A percentile compares a stretch with the other conserved stretches of the same genome.
phyloP scores from a whole-genome alignment of 2,329 filamentous ascomycete species.

The Colletotrichum phormii region DNA sequence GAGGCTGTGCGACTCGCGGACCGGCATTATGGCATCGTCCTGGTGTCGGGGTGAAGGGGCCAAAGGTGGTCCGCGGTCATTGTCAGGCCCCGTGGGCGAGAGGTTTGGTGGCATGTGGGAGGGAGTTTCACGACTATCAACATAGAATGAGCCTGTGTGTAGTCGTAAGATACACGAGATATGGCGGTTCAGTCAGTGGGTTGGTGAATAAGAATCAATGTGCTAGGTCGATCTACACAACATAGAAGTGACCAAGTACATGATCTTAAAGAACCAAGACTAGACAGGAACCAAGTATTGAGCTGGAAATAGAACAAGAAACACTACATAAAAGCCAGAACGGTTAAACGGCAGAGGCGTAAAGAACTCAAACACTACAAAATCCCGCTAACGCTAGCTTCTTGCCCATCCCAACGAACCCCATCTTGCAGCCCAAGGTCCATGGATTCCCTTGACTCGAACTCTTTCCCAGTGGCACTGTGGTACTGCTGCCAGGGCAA shows the following conservation, averaged over 20 bases:
- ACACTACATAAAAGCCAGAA: neutral
- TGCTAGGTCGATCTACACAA: neutral
- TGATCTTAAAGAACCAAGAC: neutral
- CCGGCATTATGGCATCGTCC: slow-evolving; percentile 15
- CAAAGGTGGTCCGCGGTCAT: neutral
- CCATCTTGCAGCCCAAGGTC: neutral
- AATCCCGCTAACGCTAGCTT: neutral
- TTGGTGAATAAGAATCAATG: neutral
- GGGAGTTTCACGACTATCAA: neutral
- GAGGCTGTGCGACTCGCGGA: neutral
- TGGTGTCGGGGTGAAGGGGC: neutral
- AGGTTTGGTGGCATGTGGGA: slow-evolving; percentile 1
- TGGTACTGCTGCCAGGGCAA: neutral
- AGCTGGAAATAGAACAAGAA: neutral
- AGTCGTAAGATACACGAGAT: neutral
- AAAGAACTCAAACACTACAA: neutral
- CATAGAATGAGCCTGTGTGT: neutral
- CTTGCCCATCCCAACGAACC: neutral
- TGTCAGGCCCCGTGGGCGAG: neutral
- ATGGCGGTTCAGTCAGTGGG: neutral
- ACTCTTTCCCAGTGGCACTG: neutral
- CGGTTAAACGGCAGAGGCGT: neutral
- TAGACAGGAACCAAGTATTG: neutral
- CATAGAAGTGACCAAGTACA: neutral
- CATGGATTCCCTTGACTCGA: neutral